Conservation (phyloP, 768 basidiomycete genomes). For the Hydnomerulius pinastri region DNA sequence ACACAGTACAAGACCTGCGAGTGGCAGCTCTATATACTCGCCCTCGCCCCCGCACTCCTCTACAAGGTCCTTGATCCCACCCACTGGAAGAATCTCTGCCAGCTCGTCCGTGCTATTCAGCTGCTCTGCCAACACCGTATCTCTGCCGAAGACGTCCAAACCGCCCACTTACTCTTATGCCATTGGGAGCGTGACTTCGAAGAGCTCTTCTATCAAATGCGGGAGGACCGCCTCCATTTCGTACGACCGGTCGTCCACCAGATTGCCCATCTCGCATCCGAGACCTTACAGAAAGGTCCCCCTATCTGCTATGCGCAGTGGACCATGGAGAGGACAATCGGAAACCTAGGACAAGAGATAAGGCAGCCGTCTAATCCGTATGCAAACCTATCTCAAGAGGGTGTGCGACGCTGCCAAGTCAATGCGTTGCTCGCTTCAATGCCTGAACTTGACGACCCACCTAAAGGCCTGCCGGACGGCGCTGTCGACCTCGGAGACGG, state of each 20-base stretch:
- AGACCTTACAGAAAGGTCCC: conserved; percentile 25
- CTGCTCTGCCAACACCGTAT: conserved; percentile 22
- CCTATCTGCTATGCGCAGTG: conserved; percentile 26
- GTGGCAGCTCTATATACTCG: conserved; percentile 17
- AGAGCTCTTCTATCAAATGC: conserved; percentile 25
- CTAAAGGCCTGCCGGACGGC: background rate
- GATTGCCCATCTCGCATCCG: conserved; percentile 20
- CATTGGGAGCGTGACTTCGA: conserved; percentile 32
- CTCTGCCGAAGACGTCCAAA: conserved; percentile 3
- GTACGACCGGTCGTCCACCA: conserved; percentile 28
- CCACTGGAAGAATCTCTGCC: conserved; percentile 23
- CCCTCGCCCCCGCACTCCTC: conserved; percentile 19
- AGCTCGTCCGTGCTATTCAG: conserved; percentile 20
- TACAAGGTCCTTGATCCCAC: conserved; percentile 12
- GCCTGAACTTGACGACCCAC: background rate
- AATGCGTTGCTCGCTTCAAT: conserved; percentile 10
- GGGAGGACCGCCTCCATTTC: conserved; percentile 30
- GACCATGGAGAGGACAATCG: conserved; percentile 27
- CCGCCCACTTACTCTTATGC: conserved; percentile 12
- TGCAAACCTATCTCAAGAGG: conserved; percentile 27
- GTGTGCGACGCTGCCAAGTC: conserved; percentile 19
- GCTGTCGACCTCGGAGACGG: conserved; percentile 13
- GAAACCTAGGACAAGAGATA: conserved; percentile 29
- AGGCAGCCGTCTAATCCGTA: conserved; percentile 25
- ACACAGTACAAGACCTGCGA: conserved; percentile 26